Base-by-base conservation (phyloP, 2,329 filamentous ascomycete species). In the Fusarium abutilonis region DNA sequence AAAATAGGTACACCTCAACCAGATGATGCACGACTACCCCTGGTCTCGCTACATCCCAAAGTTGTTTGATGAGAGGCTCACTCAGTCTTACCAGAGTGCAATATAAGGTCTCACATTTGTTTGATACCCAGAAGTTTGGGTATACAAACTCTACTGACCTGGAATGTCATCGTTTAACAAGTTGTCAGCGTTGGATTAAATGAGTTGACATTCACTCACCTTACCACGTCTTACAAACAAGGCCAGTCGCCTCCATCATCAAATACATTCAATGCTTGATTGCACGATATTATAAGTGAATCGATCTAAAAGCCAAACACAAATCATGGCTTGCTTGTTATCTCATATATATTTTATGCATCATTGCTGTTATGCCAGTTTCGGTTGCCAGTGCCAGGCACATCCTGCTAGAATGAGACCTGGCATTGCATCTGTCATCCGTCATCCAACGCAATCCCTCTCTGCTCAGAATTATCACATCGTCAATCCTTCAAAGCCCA, bases 301-400 rank as follows among this genome's bases (percentile, higher is more conserved):
- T 23, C 21, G 9, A 38, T 13, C 17, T 17, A 17, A 14, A 38
- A 42, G 15, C 5, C 31, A 15, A 31, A 8, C 17, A 39, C 11
- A 3, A 21, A 36, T 3, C 10, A 9, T 7, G 28, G 28, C 11
- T 14, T 14, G 13, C 17, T 35, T 13, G 10, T 46, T 26, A 26
- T 26, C 19, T 6, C 5, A 3, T 17, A 14, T 13, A 10, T 15
- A 14, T 50, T 32, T 17, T 35, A 9, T 17, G 8, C 6, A 14
- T 17, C 28, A 11, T 38, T 41, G 7, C 6, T 31, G 9, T 31
- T 28, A 3, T 15, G 34, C 26, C 32, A 34, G 28, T 21, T 47
- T 15, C n/a, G 38, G 38, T n/a, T 56, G 34, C 35, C 60, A 63
- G 48, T 49, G 48, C 36, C 48, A 40, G 15, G 26, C 35, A 40